phyloP scores from a whole-genome alignment of 1,284 basidiomycete genomes.

The Irpex sp. region DNA sequence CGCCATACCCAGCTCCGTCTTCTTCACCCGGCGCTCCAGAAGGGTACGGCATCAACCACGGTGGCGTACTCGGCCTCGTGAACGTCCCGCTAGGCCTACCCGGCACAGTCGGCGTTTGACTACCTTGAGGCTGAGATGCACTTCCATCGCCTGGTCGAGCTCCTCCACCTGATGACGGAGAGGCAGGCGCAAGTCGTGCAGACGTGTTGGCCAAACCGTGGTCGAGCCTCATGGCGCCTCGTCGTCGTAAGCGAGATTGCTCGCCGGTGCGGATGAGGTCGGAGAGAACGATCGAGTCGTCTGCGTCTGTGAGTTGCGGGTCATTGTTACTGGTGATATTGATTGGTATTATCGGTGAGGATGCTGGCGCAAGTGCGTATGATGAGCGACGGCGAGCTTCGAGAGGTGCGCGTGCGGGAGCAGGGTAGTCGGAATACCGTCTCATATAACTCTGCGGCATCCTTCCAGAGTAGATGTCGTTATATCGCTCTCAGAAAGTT shows the following conservation, averaged over 20 bases:
- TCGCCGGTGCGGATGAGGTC: constrained; percentile 69
- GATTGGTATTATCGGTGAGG: neutral
- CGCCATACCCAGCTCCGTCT: neutral
- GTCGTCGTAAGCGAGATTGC: constrained; percentile 63
- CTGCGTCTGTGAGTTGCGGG: constrained; percentile 40
- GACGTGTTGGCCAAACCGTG: constrained; percentile 22
- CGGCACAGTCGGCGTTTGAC: neutral
- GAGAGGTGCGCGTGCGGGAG: constrained; percentile 5
- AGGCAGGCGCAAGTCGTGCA: neutral
- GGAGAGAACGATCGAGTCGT: constrained; percentile 66
- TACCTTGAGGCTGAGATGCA: neutral
- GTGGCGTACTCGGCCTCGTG: constrained; percentile 5
- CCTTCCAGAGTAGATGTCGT: neutral
- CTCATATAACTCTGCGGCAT: constrained; percentile 17
- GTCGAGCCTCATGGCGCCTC: constrained; percentile 68
- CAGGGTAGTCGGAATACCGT: constrained; percentile 11
- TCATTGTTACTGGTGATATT: neutral
- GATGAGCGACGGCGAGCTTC: constrained; percentile 5
- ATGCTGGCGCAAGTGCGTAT: constrained; percentile 1
- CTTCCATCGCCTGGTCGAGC: constrained; percentile 3
- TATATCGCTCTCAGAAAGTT: no score
- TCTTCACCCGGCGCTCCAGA: neutral
- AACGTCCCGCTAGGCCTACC: constrained; percentile 2
- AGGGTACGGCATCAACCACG: constrained; percentile 3
- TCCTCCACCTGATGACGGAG: constrained; percentile 7